These are phyloP conservation scores for Tubosaeta sp. DNA, from an alignment of 768 basidiomycete species.

Conservation along the genomic window DNA sequence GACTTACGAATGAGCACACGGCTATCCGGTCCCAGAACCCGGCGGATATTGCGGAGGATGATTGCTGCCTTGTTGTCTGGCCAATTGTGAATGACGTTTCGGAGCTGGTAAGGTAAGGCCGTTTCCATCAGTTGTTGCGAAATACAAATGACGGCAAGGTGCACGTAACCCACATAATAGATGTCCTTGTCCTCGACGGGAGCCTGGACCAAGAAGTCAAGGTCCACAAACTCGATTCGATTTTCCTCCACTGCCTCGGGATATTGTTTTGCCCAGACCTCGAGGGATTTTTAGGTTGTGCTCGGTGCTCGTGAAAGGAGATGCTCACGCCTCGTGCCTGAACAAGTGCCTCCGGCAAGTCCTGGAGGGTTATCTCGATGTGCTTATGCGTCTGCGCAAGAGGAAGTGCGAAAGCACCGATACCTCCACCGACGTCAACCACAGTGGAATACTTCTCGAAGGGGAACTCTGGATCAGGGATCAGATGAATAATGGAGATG, in stretches of 20 bases:
- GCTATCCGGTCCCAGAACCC: conserved; percentile 20
- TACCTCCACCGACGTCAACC: conserved; percentile 35
- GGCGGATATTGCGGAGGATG: conserved; percentile 23
- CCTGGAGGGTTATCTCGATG: conserved; percentile 32
- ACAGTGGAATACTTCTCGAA: conserved; percentile 27
- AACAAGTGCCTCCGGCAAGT: conserved; percentile 23
- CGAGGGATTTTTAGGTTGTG: not conserved
- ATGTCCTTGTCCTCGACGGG: conserved; percentile 25
- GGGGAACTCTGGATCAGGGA: conserved; percentile 25
- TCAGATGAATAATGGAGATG: not conserved
- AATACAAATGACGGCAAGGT: too few relatives aligned
- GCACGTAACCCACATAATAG: conserved; percentile 29
- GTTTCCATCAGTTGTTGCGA: not conserved
- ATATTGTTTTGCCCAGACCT: conserved; percentile 24
- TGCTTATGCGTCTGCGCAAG: conserved; percentile 27
- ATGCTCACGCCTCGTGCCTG: conserved; percentile 17
- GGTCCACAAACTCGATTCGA: conserved; percentile 25
- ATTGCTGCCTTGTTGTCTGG: conserved; percentile 17
- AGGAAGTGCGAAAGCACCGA: conserved; percentile 29
- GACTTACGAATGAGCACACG: conserved; percentile 29
- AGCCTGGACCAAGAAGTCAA: conserved; percentile 29
- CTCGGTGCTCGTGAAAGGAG: not conserved
- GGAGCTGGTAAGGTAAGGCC: conserved; percentile 5
- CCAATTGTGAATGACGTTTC: conserved; percentile 28
- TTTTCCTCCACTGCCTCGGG: conserved; percentile 23